A percentile compares a stretch with the other conserved stretches of the same genome.
These are phyloP conservation scores for Salicornia ramosissima DNA, from an alignment of 148 eudicot genomes.

Conservation along the genomic window DNA sequence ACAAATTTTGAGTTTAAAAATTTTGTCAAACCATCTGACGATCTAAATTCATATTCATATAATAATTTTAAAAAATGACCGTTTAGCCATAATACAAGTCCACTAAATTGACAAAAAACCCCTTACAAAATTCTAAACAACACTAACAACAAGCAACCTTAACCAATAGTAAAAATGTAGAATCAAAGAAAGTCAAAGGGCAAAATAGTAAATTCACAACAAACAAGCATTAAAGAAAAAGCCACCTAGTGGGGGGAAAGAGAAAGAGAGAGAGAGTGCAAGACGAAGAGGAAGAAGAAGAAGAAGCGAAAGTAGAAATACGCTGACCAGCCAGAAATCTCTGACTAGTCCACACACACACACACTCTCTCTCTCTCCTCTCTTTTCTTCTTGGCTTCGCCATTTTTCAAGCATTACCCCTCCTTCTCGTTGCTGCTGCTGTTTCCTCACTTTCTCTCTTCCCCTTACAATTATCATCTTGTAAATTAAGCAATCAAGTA, in stretches of 20 bases:
- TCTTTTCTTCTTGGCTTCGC: not conserved
- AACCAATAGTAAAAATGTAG: not conserved
- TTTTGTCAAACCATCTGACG: no score
- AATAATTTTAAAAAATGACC: not conserved
- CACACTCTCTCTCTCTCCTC: not conserved
- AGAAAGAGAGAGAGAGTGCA: not conserved
- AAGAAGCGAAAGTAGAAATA: not conserved
- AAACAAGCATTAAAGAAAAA: not conserved
- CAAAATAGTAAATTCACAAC: not conserved
- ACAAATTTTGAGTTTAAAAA: no score
- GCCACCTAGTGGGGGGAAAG: not conserved
- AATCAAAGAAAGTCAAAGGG: conserved; percentile 2
- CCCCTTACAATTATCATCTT: no score
- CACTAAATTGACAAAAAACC: not conserved
- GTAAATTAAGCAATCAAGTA: no score
- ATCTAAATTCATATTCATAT: no score
- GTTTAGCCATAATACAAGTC: not conserved
- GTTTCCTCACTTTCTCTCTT: conserved; percentile 1
- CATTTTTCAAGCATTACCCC: not conserved
- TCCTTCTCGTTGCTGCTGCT: conserved; percentile 18
- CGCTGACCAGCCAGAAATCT: conserved; percentile 11
- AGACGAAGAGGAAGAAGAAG: not conserved
- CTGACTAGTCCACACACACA: conserved; percentile 10
- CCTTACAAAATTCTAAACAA: not conserved
- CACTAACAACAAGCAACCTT: no score